phyloP scores from a whole-genome alignment of 2,329 filamentous ascomycete genomes.

The Penicillium capsulatum region DNA sequence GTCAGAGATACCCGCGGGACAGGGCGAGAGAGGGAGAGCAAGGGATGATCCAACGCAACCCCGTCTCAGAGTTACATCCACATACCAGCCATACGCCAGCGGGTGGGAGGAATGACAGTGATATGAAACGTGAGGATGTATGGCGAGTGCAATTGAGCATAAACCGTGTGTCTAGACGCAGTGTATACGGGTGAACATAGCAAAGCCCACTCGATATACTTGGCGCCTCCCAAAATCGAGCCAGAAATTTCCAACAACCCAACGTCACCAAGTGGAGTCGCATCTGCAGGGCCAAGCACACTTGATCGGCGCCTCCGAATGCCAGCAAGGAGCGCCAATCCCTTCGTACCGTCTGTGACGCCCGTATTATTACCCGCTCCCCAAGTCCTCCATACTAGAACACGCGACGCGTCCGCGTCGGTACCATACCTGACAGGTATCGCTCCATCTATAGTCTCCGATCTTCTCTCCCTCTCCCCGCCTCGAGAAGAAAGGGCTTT shows the following conservation, averaged over 20 bases:
- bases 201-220: too few species aligned
- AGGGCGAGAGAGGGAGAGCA: constrained; percentile 14
- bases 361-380: too few species aligned
- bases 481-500: constrained; percentile 1
- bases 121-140: background rate
- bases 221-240: too few species aligned
- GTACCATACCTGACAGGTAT: constrained; percentile 19
- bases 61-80: constrained; percentile 25
- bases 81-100: constrained; percentile 11
- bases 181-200: too few species aligned
- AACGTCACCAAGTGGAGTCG: constrained; percentile 1
- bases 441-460: background rate
- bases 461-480: constrained; percentile 4
- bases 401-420: constrained; percentile 25
- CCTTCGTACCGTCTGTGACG: constrained; percentile 1
- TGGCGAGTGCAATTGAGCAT: too few species aligned
- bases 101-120: background rate
- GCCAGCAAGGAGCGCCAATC: constrained; percentile 6
- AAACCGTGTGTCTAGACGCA: too few species aligned
- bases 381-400: too few species aligned
- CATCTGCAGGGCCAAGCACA: background rate
- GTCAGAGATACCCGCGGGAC: background rate
- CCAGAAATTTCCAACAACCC: too few species aligned
- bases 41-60: constrained; percentile 16
- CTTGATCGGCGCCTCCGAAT: constrained; percentile 3